Evolutionary conservation across 2,329 filamentous ascomycete genomes (phyloP), one percentile per base, ranked within the genome.

Genomic region (Chaetomiaceae sp.): DNA sequence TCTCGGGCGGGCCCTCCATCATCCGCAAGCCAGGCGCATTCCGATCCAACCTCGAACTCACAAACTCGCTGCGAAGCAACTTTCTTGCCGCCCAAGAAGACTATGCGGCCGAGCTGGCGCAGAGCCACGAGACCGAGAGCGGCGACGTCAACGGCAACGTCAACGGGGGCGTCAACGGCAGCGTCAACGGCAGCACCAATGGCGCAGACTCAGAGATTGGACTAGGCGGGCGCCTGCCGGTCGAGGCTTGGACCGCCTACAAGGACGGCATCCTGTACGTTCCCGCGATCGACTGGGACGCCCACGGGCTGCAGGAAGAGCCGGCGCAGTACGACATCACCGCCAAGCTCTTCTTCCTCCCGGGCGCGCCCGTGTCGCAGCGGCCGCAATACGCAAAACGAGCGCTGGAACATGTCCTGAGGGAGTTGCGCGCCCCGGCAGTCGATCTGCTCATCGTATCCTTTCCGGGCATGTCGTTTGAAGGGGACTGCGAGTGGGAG

Each of bases 11-110:
- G 51, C 86, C 87, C 51, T 89, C 89, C 43, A 85, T 96, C 56
- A 86, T 96, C 68, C 85, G 89, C 56, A 88, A 87, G 63, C 82
- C 85, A 14, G 79, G 84, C 54, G 81, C 82, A 58, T 84, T 84
- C 65, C 89, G 91, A 66, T 96, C 92, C 48, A 97, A 97, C 67
- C 84, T 91, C 61, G 93, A 99, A 70, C 81, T 99, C 61, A 87
- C 90, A 58, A 91, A 89, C 63, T 89, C 90, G 3, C 80, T 99
- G 16, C 86, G 88, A 61, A 82, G 84, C 64, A 96, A 92, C 70
- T 89, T 97, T 67, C 68, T 81, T 47, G 81, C 85, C 25, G 85
- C 87, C 34, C 86, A 89, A 66, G 74, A 85, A 63, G 81, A 83
- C 59, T 80, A 81, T 57, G 68, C 65, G 31, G 64, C 55, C 42